These are phyloP conservation scores for Coemansia sp. DNA, from an alignment of 192 early-diverging fungal species.

Conservation along the genomic window DNA sequence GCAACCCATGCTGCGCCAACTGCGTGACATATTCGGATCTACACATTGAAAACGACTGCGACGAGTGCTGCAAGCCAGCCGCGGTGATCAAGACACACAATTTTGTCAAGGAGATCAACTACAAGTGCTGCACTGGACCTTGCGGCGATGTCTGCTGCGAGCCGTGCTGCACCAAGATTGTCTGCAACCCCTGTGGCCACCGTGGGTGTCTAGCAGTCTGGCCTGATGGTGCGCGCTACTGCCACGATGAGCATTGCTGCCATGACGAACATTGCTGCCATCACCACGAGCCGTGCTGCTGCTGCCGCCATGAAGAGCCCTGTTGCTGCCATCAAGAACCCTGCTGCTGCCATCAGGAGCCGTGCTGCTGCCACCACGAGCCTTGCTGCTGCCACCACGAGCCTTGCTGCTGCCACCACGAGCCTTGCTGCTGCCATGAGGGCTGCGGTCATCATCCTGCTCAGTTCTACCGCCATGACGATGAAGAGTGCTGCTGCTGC, in stretches of 20 bases:
- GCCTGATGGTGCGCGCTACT: conserved; percentile 36
- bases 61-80: conserved; percentile 52
- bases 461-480: conserved; percentile 13
- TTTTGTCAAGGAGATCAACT: conserved; percentile 53
- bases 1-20: conserved; percentile 51
- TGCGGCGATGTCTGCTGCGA: conserved; percentile 50
- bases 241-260: conserved; percentile 18
- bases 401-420: background rate
- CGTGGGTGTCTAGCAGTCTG: conserved; percentile 30
- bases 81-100: conserved; percentile 53
- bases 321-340: background rate
- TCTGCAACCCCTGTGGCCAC: conserved; percentile 41
- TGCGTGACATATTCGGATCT: conserved; percentile 49
- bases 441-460: conserved; percentile 8
- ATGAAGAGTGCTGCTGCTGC: conserved; percentile 13
- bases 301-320: background rate
- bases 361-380: background rate
- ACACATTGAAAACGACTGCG: conserved; percentile 45
- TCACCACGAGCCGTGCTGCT: background rate
- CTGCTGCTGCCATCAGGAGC: background rate
- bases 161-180: conserved; percentile 55
- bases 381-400: background rate
- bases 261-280: conserved; percentile 4
- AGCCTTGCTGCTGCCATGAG: background rate
- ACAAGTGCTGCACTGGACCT: conserved; percentile 54